Evolutionary conservation across 2,329 filamentous ascomycete genomes (phyloP).

Genomic region (Cytospora paraplurivora): DNA sequence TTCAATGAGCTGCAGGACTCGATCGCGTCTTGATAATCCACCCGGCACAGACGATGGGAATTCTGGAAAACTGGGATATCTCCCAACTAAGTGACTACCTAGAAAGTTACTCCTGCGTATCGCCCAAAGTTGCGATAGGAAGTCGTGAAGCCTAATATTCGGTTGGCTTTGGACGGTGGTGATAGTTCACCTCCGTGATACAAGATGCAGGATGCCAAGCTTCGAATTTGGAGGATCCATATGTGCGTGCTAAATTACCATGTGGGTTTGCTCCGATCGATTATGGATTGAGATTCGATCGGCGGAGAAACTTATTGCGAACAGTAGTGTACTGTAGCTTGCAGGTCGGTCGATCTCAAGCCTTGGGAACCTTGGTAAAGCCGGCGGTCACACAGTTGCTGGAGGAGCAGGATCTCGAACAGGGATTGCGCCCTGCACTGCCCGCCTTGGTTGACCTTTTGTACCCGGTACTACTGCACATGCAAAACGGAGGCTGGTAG

Average conservation of each 20-base stretch:
- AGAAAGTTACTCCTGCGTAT: background rate
- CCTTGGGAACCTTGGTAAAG: background rate
- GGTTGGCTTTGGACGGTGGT: background rate
- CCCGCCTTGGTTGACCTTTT: background rate
- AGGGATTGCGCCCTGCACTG: background rate
- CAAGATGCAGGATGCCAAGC: background rate
- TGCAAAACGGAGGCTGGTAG: constrained; percentile 20
- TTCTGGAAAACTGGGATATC: background rate
- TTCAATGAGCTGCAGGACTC: too few species aligned
- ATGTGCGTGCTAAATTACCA: background rate
- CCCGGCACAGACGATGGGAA: background rate
- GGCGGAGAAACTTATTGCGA: background rate
- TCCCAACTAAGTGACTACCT: too few species aligned
- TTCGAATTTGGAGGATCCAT: background rate
- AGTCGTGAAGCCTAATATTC: background rate
- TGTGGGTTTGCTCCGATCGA: background rate
- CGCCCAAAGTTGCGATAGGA: background rate
- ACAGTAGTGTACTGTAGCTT: background rate
- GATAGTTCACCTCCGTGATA: background rate
- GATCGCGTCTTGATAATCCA: too few species aligned
- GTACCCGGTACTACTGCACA: background rate
- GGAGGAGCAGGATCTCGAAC: background rate
- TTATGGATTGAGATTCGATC: background rate
- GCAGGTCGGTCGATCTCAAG: background rate
- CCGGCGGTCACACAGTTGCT: background rate